Evolutionary conservation across 192 early-diverging fungal genomes (phyloP).

Genomic region (Podila minutissima): DNA sequence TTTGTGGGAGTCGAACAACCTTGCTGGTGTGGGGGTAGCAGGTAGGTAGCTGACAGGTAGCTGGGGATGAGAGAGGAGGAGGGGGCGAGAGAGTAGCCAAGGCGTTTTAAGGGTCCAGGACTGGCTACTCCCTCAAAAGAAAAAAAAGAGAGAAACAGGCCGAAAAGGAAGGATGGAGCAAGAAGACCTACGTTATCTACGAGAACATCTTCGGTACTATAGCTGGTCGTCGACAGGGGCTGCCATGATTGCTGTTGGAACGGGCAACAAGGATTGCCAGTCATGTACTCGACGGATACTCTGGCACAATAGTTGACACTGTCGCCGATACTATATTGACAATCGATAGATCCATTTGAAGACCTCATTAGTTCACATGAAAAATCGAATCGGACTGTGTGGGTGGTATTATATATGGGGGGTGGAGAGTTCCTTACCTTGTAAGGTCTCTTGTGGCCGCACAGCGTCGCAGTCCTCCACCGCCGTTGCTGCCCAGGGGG

Average conservation of each 20-base stretch:
- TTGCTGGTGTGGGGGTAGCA: not conserved
- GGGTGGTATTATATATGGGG: too few species aligned
- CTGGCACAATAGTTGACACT: conserved; percentile 44
- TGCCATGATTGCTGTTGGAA: conserved; percentile 34
- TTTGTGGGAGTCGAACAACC: not conserved
- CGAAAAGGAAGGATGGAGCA: not conserved
- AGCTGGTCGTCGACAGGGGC: conserved; percentile 2
- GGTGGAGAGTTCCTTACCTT: conserved; percentile 14
- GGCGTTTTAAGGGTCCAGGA: not conserved
- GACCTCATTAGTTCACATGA: not conserved
- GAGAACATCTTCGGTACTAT: conserved; percentile 6
- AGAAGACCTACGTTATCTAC: conserved; percentile 38
- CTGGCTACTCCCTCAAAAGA: too few species aligned
- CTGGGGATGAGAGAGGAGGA: not conserved
- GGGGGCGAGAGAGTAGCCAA: not conserved
- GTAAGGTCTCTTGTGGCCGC: conserved; percentile 44
- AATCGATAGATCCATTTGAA: not conserved
- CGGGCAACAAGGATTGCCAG: conserved; percentile 28
- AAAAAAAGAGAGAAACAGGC: not conserved
- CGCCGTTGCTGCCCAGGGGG: conserved; percentile 6
- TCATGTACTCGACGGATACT: conserved; percentile 36
- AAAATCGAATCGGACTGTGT: too few species aligned
- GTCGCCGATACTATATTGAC: conserved; percentile 17
- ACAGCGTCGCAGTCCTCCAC: conserved; percentile 37
- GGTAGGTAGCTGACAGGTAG: not conserved